Evolutionary conservation across 73 alveolate genomes (phyloP).

Genomic region (Stentor roeselii): DNA sequence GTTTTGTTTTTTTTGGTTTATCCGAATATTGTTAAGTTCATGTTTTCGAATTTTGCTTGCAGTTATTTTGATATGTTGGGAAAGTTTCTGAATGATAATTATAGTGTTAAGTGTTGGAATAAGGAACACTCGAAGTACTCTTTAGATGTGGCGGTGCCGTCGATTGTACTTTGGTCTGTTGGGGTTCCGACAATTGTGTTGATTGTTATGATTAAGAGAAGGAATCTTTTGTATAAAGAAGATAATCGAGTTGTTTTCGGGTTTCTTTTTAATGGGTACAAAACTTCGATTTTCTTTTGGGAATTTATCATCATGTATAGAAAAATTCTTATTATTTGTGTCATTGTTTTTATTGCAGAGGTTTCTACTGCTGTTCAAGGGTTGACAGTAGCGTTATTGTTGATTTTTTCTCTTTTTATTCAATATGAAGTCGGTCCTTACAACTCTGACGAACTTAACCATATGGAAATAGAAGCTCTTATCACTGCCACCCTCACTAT

Average conservation of each 20-base stretch:
- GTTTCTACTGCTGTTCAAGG: conserved; percentile 7
- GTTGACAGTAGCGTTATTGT: neutral
- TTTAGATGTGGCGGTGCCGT: conserved; percentile 21
- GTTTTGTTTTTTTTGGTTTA: conserved; percentile 32
- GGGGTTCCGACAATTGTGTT: conserved; percentile 37
- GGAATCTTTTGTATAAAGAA: conserved; percentile 27
- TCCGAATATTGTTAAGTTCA: conserved; percentile 29
- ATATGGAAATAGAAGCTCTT: conserved; percentile 21
- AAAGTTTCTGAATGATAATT: neutral
- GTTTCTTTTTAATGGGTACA: conserved; percentile 60
- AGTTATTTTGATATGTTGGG: conserved; percentile 8
- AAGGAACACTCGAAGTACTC: neutral
- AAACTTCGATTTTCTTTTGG: conserved; percentile 59
- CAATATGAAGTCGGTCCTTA: conserved; percentile 9
- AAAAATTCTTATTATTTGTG: conserved; percentile 28
- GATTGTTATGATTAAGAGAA: conserved; percentile 19
- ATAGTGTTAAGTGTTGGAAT: conserved; percentile 17
- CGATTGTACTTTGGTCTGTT: conserved; percentile 26
- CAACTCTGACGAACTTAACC: neutral
- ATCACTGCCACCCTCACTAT: conserved; percentile 1
- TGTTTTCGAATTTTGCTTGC: conserved; percentile 29
- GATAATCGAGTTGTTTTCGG: conserved; percentile 56
- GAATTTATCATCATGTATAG: conserved; percentile 39
- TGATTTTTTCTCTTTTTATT: neutral
- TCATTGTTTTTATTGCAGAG: neutral